Conservation (phyloP, 352 stramenopile genomes). For the Phytophthora fragariae region DNA sequence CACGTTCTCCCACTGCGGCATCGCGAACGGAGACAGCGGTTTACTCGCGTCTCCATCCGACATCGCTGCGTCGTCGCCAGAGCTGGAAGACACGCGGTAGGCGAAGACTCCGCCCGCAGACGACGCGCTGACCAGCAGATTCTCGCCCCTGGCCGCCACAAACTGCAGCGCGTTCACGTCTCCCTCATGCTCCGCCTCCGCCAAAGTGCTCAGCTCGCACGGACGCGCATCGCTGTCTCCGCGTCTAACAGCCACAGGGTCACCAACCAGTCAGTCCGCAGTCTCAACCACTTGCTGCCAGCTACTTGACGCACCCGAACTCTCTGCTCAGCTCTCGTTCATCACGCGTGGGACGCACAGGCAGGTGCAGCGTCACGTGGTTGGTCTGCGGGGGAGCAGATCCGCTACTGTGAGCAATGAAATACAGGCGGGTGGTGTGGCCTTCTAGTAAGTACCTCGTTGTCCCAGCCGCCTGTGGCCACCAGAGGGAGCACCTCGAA, state of each 20-base stretch:
- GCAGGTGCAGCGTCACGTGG: constrained; percentile 61
- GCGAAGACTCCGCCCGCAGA: constrained; percentile 60
- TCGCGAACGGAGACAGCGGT: constrained; percentile 26
- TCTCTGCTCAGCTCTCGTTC: constrained; percentile 57
- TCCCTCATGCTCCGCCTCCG: constrained; percentile 54
- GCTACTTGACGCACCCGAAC: constrained; percentile 42
- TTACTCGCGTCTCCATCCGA: constrained; percentile 12
- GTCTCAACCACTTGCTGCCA: not conserved
- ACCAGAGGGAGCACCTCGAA: constrained; percentile 64
- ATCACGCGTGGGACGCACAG: constrained; percentile 51
- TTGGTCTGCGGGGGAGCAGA: constrained; percentile 39
- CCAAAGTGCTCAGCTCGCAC: constrained; percentile 58
- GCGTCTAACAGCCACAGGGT: constrained; percentile 15
- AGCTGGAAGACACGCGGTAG: constrained; percentile 45
- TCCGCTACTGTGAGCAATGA: not conserved
- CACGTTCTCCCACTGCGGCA: constrained; percentile 72
- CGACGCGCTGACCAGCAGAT: constrained; percentile 69
- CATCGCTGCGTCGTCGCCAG: constrained; percentile 31
- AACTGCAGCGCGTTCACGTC: constrained; percentile 77
- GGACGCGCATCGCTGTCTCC: constrained; percentile 18
- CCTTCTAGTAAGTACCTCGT: constrained; percentile 36
- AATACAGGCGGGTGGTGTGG: not conserved
- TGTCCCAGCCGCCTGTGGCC: constrained; percentile 65
- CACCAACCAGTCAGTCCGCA: constrained; percentile 1
- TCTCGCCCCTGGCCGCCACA: constrained; percentile 48